phyloP scores from a whole-genome alignment of 31 red algal genomes.

The Odonthalia washingtoniensis region DNA sequence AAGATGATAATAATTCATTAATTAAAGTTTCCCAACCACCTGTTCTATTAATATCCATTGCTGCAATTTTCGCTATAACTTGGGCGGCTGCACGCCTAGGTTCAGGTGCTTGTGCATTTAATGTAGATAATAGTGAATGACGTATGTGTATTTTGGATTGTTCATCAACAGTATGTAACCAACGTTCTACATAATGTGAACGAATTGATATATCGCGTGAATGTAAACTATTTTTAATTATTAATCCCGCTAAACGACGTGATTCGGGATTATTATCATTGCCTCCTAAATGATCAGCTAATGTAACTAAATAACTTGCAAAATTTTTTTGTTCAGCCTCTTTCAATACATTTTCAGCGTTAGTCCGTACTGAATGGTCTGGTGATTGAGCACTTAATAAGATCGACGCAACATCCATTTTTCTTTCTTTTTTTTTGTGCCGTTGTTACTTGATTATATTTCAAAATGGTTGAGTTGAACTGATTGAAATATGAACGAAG shows the following conservation, averaged over 20 bases:
- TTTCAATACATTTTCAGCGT: constrained; percentile 85
- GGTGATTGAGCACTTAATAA: constrained; percentile 83
- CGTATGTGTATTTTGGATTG: constrained; percentile 69
- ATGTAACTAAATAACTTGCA: constrained; percentile 66
- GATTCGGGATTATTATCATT: constrained; percentile 75
- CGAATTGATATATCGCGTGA: constrained; percentile 56
- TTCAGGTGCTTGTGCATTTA: constrained; percentile 60
- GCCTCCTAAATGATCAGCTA: constrained; percentile 78
- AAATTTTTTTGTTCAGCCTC: constrained; percentile 79
- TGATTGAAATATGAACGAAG: too few relatives aligned
- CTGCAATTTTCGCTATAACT: constrained; percentile 90
- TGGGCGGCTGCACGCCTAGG: constrained; percentile 87
- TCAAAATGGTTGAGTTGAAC: too few relatives aligned
- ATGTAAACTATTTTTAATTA: constrained; percentile 94
- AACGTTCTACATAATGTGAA: constrained; percentile 67
- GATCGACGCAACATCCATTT: constrained; percentile 88
- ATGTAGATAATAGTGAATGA: constrained; percentile 59
- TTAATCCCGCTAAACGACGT: constrained; percentile 89
- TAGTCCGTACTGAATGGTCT: constrained; percentile 63
- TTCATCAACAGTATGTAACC: constrained; percentile 74
- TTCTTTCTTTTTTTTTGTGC: too few relatives aligned
- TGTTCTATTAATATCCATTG: constrained; percentile 75
- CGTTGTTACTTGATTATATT: too few relatives aligned
- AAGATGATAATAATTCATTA: constrained; percentile 61
- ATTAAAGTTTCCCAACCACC: constrained; percentile 86